Conservation (phyloP, 495 filamentous ascomycete species). For the Xylaria palmicola region DNA sequence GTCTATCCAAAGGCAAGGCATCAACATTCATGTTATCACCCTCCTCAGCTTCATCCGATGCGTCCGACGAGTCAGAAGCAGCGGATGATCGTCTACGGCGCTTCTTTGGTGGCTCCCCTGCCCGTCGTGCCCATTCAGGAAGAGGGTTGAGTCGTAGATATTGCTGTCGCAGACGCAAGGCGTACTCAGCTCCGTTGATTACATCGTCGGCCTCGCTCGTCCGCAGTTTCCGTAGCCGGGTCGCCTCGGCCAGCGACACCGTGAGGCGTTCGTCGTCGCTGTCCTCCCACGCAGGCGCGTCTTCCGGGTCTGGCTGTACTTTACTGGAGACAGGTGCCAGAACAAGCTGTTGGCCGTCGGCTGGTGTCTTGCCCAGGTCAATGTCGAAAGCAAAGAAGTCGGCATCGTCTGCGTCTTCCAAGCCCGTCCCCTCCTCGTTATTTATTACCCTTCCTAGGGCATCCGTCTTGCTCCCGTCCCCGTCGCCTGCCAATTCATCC, state of each 20-base stretch:
- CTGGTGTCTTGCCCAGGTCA: constrained; percentile 28
- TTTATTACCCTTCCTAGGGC: constrained; percentile 15
- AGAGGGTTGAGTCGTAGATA: constrained; percentile 76
- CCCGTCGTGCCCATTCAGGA: constrained; percentile 71
- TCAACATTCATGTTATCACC: constrained; percentile 62
- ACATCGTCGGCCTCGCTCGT: constrained; percentile 78
- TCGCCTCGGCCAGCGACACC: constrained; percentile 73
- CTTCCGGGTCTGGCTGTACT: constrained; percentile 34
- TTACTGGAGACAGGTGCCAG: constrained; percentile 38
- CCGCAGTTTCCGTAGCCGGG: constrained; percentile 76
- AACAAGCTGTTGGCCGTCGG: constrained; percentile 31
- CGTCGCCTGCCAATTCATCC: constrained; percentile 27
- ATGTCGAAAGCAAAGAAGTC: constrained; percentile 55
- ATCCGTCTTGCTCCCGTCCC: neutral
- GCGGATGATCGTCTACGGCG: constrained; percentile 53
- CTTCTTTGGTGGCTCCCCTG: constrained; percentile 46
- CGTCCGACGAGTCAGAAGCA: constrained; percentile 42
- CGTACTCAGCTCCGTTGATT: constrained; percentile 82
- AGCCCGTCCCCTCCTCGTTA: constrained; percentile 40
- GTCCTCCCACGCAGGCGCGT: constrained; percentile 77
- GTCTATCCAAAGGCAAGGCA: constrained; percentile 71
- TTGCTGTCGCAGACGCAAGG: constrained; percentile 73
- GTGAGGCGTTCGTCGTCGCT: constrained; percentile 89
- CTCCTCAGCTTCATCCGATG: constrained; percentile 55
- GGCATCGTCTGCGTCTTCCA: constrained; percentile 60